Percentiles rank a stretch among this genome's conserved stretches.
Evolutionary conservation across 1,284 basidiomycete genomes (phyloP).

Genomic region (Ustilago cynodontis): DNA sequence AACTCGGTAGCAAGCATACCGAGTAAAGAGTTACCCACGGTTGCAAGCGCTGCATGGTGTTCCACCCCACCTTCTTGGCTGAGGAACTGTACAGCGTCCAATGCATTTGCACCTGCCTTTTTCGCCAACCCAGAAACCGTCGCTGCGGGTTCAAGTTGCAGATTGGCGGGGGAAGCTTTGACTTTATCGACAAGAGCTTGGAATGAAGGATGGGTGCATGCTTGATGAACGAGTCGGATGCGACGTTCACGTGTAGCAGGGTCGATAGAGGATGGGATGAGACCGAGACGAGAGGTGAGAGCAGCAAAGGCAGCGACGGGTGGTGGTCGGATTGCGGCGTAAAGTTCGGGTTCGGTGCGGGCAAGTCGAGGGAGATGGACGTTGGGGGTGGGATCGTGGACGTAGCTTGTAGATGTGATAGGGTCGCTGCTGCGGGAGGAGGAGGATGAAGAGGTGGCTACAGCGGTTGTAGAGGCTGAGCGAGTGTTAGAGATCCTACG

Average conservation of each 20-base stretch:
- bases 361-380: constrained; percentile 60
- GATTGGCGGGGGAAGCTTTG: constrained; percentile 22
- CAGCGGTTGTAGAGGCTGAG: constrained; percentile 29
- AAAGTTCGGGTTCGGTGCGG: constrained; percentile 60
- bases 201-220: constrained; percentile 65
- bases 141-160: constrained; percentile 34
- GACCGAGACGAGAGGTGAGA: constrained; percentile 58
- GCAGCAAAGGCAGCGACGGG: constrained; percentile 57
- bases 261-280: constrained; percentile 42
- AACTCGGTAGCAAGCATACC: constrained; percentile 91
- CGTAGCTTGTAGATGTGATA: constrained; percentile 10
- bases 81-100: constrained; percentile 44
- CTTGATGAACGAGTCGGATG: constrained; percentile 55
- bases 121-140: constrained; percentile 25
- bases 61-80: constrained; percentile 15
- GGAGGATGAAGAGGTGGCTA: constrained; percentile 6
- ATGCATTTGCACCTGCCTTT: constrained; percentile 17
- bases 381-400: constrained; percentile 49
- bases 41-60: constrained; percentile 83
- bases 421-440: neutral
- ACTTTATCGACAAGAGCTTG: constrained; percentile 44
- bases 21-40: constrained; percentile 88
- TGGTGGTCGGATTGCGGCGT: constrained; percentile 59
- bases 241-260: constrained; percentile 47
- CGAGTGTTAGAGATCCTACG: constrained; percentile 18